A percentile compares a stretch with the other conserved stretches of the same genome.
Evolutionary conservation across 495 filamentous ascomycete genomes (phyloP).

Genomic region (Penicillium manginii): DNA sequence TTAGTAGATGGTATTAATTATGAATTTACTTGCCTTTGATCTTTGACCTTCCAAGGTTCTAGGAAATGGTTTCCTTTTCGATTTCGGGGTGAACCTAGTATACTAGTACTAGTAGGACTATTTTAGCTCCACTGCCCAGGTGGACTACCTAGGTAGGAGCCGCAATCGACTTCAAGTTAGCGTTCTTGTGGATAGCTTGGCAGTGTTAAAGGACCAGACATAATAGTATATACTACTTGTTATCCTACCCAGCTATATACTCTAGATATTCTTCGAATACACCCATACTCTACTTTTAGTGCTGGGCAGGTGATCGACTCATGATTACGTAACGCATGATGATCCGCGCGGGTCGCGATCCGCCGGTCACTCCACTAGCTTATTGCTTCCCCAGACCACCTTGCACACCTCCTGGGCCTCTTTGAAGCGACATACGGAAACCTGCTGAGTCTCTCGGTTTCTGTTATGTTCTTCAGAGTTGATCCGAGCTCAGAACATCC

Average conservation of each 20-base stretch:
- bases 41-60: too few relatives aligned
- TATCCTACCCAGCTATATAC: not conserved
- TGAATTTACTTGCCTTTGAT: not conserved
- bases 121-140: too few relatives aligned
- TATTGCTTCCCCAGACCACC: slow-evolving; percentile 23
- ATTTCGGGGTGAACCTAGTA: too few relatives aligned
- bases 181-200: too few relatives aligned
- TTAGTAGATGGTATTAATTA: not conserved
- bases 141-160: too few relatives aligned
- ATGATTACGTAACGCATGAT: slow-evolving; percentile 16
- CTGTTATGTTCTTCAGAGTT: slow-evolving; percentile 3
- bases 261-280: too few relatives aligned
- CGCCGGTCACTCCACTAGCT: slow-evolving; percentile 23
- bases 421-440: slow-evolving; percentile 3
- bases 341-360: slow-evolving; percentile 24
- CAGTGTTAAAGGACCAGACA: too few relatives aligned
- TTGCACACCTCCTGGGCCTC: not conserved
- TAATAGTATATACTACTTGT: not conserved
- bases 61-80: not conserved
- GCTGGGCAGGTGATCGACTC: not conserved
- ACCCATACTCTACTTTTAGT: too few relatives aligned
- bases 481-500: not conserved
- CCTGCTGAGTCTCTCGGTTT: not conserved
- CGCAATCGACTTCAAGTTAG: too few relatives aligned
- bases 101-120: too few relatives aligned